A percentile compares a stretch with the other conserved stretches of the same genome.
Evolutionary conservation across 169 alveolate species (phyloP).

Genomic region (Plasmodium coatneyi): DNA sequence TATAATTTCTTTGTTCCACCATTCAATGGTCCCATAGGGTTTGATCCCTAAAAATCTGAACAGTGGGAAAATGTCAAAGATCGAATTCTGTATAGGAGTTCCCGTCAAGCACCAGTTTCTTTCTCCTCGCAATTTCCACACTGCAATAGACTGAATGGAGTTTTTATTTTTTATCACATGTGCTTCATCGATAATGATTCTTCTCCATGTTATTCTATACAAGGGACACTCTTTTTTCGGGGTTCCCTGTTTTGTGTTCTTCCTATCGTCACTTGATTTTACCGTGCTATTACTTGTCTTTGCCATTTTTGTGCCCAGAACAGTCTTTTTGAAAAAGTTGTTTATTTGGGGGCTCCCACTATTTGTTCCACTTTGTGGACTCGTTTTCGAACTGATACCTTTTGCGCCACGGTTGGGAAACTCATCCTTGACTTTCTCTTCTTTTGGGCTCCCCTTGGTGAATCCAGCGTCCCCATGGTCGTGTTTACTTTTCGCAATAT

Average conservation of each 20-base stretch:
- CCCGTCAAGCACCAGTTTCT: constrained; percentile 94
- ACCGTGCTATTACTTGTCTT: not conserved
- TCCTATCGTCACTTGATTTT: not conserved
- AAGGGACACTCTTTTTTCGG: constrained; percentile 72
- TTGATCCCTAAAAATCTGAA: constrained; percentile 90
- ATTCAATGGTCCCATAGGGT: constrained; percentile 86
- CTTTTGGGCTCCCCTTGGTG: not conserved
- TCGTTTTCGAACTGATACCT: not conserved
- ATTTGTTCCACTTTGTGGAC: not conserved
- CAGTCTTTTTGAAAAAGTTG: constrained; percentile 37
- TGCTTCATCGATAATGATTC: constrained; percentile 93
- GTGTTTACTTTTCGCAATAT: not conserved
- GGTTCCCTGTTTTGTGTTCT: not conserved
- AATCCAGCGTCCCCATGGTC: not conserved
- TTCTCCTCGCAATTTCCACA: constrained; percentile 87
- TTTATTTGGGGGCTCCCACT: not conserved
- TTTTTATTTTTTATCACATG: constrained; percentile 90
- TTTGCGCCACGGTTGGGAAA: not conserved
- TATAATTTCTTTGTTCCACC: constrained; percentile 86
- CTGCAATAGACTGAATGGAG: constrained; percentile 85
- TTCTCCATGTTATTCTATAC: constrained; percentile 85
- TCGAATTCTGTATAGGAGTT: constrained; percentile 94
- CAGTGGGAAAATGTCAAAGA: constrained; percentile 91
- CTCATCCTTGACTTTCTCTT: not conserved
- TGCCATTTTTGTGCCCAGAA: not conserved